Percentiles rank a stretch among this genome's conserved stretches.
Conservation (phyloP, 768 basidiomycete species). For the Lentinus brumalis region DNA sequence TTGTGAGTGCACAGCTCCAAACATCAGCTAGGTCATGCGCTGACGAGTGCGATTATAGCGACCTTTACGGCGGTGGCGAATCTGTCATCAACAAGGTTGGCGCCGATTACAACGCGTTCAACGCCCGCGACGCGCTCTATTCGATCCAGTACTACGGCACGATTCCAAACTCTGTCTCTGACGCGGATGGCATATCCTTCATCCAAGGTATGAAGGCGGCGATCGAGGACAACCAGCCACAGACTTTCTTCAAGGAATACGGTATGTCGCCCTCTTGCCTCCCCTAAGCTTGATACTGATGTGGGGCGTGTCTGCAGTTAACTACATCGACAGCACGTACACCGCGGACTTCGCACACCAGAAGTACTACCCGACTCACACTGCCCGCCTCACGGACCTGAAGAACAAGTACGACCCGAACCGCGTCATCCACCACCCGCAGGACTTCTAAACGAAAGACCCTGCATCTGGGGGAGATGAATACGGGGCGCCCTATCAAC, state of each 20-base stretch:
- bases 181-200: slow-evolving; percentile 2
- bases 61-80: slow-evolving; percentile 2
- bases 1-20: not conserved
- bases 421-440: slow-evolving; percentile 2
- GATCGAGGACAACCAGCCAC: not conserved
- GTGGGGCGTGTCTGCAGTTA: not conserved
- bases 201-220: slow-evolving; percentile 5
- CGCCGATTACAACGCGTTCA: slow-evolving; percentile 2
- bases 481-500: too few species aligned
- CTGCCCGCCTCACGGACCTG: not conserved
- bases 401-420: slow-evolving; percentile 6
- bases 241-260: slow-evolving; percentile 1
- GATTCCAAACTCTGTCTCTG: slow-evolving; percentile 3
- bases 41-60: not conserved
- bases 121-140: slow-evolving; percentile 3
- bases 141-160: slow-evolving; percentile 10
- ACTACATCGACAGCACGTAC: slow-evolving; percentile 12
- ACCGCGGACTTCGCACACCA: not conserved
- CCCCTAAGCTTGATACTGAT: not conserved
- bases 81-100: not conserved
- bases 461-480: too few species aligned
- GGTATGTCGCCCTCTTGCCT: not conserved
- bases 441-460: not conserved
- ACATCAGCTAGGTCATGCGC: not conserved
- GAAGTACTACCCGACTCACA: slow-evolving; percentile 4